Base-by-base conservation (phyloP, 441 rosid genomes). In the Isatis lusitanica region DNA sequence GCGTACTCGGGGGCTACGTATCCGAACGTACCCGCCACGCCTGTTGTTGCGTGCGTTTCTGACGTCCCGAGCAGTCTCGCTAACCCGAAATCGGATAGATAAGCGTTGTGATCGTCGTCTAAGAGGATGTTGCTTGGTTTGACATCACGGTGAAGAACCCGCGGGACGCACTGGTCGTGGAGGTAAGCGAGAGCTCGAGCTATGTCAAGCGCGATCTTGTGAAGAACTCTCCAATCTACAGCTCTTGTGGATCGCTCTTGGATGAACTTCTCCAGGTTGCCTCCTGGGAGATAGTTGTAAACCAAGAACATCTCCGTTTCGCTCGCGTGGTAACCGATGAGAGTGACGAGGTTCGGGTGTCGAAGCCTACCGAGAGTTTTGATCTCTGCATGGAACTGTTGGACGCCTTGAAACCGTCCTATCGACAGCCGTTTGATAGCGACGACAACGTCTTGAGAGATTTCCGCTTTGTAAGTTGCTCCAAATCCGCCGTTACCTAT, bases 1-100 rank as follows among this genome's bases (percentile, higher is more conserved):
- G 99, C 99, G 62, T 94, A 92, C 70, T 92, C 99, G 0, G 99
- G 98, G 0, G 98, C 98, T 60, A 95, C 98, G 51, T 95, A 93
- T 7, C 98, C 99, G 8, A 94, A 94, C 2, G 99, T 95, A 38
- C 99, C 96, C 0, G 96, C 96, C 6, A 92, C 98, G 0, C 94
- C 96, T 0, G 95, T 94, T 0, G 96, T 94, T 11, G 96, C 98
- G 74, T 94, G 98, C 21, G 98, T 91, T 57, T 94, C 92, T 1
- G 97, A 94, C 21, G 96, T 87, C 73, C 96, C 97, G 6, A 94
- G 81, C 58, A 94, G 88, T 73, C 98, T 86, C 2, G 98, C 96
- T 74, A 91, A 82, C 61, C 97, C 97, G 71, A 94, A 94, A 69
- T 94, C 97, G 0, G 98, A 91, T 61, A 94, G 63, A 60, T 91